phyloP scores from a whole-genome alignment of 768 basidiomycete genomes.

The Cubamyces lactineus region DNA sequence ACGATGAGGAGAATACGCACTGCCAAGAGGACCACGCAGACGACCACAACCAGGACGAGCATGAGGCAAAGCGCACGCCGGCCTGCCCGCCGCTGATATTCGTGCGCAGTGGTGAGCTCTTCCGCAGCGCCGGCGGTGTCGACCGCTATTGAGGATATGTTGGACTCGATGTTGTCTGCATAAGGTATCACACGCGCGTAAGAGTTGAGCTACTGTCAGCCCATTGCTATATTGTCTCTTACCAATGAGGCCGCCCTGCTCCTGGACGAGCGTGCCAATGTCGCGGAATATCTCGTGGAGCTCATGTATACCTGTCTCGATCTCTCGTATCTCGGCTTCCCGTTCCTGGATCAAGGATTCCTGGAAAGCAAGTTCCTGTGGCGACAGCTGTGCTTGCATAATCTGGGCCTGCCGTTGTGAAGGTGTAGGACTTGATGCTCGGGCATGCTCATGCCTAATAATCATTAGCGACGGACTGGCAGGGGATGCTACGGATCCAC shows the following conservation, averaged over 20 bases:
- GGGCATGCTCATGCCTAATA: slow-evolving; percentile 25
- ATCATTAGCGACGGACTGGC: not conserved
- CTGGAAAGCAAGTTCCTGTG: slow-evolving; percentile 93
- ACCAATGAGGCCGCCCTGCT: slow-evolving; percentile 97
- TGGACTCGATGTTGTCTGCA: slow-evolving; percentile 92
- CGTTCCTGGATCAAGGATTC: slow-evolving; percentile 94
- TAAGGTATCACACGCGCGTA: not conserved
- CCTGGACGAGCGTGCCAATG: slow-evolving; percentile 89
- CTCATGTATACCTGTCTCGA: slow-evolving; percentile 96
- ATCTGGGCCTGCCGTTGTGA: slow-evolving; percentile 72
- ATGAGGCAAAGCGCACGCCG: slow-evolving; percentile 87
- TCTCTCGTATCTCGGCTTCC: slow-evolving; percentile 93
- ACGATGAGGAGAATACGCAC: slow-evolving; percentile 56
- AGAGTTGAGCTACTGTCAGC: not conserved
- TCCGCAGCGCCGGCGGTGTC: slow-evolving; percentile 84
- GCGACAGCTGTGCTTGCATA: slow-evolving; percentile 75
- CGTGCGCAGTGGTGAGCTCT: slow-evolving; percentile 86
- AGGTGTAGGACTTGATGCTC: slow-evolving; percentile 43
- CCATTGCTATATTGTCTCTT: slow-evolving; percentile 32
- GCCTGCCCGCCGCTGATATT: slow-evolving; percentile 94
- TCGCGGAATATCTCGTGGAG: slow-evolving; percentile 96
- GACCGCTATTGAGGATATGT: slow-evolving; percentile 82
- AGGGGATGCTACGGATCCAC: slow-evolving; percentile 13
- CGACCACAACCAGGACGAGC: slow-evolving; percentile 84
- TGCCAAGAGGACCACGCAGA: slow-evolving; percentile 87